Evolutionary conservation across 208 protist genomes (phyloP).

Genomic region (Blastocrithidia nonstop): DNA sequence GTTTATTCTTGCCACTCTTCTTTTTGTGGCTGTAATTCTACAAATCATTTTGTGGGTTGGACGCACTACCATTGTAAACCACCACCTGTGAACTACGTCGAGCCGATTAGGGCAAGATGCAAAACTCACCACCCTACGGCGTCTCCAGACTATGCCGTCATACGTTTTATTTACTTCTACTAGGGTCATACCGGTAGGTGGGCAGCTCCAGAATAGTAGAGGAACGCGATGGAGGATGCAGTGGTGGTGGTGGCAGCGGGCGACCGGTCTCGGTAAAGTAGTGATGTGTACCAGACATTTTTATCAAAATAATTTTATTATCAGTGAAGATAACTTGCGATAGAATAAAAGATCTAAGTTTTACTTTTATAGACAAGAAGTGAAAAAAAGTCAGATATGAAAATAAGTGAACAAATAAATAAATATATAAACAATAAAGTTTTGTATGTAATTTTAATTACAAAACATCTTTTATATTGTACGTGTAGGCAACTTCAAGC

Average conservation of each 20-base stretch:
- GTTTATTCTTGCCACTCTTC: too few relatives aligned
- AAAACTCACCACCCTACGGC: constrained; percentile 5
- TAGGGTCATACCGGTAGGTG: constrained; percentile 20
- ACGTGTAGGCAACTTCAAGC: too few relatives aligned
- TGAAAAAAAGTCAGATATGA: too few relatives aligned
- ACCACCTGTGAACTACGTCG: constrained; percentile 10
- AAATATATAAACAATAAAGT: too few relatives aligned
- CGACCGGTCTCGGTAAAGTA: constrained; percentile 26
- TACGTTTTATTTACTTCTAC: constrained; percentile 2
- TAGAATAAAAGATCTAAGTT: too few relatives aligned
- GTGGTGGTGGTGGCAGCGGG: constrained; percentile 37
- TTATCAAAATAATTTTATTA: not conserved
- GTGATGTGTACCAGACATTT: constrained; percentile 28
- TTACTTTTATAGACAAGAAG: too few relatives aligned
- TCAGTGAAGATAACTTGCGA: too few relatives aligned
- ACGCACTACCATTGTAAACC: constrained; percentile 5
- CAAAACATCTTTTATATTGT: too few relatives aligned
- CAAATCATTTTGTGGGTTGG: too few relatives aligned
- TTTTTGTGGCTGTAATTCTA: too few relatives aligned
- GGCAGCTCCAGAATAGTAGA: constrained; percentile 35
- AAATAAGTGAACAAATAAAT: too few relatives aligned
- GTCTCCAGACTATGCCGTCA: constrained; percentile 1
- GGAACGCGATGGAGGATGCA: constrained; percentile 20
- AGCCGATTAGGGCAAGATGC: constrained; percentile 3
- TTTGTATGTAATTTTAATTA: too few relatives aligned